These are phyloP conservation scores for Hypoxylon fragiforme DNA, from an alignment of 495 filamentous ascomycete species.

Conservation along the genomic window DNA sequence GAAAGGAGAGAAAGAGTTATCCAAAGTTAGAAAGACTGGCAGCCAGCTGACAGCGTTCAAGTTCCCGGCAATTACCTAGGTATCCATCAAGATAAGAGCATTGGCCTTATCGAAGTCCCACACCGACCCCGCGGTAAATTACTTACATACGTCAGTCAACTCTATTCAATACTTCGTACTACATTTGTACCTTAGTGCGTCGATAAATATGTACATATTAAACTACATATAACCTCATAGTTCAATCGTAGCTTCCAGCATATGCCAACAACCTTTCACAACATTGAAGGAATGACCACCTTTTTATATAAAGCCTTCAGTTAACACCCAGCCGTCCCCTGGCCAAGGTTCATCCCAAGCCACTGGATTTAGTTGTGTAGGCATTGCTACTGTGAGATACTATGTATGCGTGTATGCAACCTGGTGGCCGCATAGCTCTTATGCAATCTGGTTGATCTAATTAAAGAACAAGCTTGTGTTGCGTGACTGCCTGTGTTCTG, in stretches of 20 bases:
- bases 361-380: constrained; percentile 38
- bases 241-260: constrained; percentile 45
- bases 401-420: constrained; percentile 48
- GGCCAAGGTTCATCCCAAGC: constrained; percentile 54
- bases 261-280: constrained; percentile 42
- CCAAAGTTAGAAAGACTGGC: constrained; percentile 27
- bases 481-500: no score
- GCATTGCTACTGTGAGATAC: no score
- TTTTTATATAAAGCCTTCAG: constrained; percentile 42
- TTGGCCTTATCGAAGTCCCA: no score
- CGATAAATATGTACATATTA: no score
- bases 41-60: constrained; percentile 28
- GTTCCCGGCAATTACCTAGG: no score
- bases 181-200: background rate
- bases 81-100: no score
- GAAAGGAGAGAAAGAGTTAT: background rate
- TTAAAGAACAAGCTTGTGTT: no score
- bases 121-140: background rate
- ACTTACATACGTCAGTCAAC: background rate
- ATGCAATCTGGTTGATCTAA: no score
- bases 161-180: no score
- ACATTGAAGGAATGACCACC: constrained; percentile 52
- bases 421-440: no score
- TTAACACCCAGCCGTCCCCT: constrained; percentile 49
- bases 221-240: constrained; percentile 2